Conservation (phyloP, 2,329 filamentous ascomycete genomes). For the Xylariaceae sp. region DNA sequence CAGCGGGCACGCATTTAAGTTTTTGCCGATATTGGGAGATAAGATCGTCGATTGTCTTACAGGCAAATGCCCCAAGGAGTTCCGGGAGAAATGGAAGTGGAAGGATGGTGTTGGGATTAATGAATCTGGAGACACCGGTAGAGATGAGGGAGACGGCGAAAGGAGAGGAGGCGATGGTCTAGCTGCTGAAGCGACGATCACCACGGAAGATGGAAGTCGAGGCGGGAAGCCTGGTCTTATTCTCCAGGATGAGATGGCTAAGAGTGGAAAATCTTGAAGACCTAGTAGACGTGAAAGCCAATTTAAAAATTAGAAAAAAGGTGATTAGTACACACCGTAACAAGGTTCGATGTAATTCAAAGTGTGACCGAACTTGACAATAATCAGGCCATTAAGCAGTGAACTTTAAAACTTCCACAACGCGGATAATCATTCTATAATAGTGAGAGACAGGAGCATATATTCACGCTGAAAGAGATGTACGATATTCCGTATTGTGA, state of each 20-base stretch:
- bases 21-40: slow-evolving; percentile 69
- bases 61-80: slow-evolving; percentile 52
- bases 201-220: slow-evolving; percentile 60
- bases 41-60: slow-evolving; percentile 64
- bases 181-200: slow-evolving; percentile 47
- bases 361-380: too few relatives aligned
- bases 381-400: too few relatives aligned
- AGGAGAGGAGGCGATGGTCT: background rate
- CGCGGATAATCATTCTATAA: too few relatives aligned
- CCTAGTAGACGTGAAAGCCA: background rate
- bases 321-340: background rate
- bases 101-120: slow-evolving; percentile 47
- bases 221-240: slow-evolving; percentile 55
- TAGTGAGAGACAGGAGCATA: too few relatives aligned
- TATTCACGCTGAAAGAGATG: too few relatives aligned
- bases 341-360: too few relatives aligned
- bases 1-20: slow-evolving; percentile 72
- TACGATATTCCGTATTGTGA: slow-evolving; percentile 14
- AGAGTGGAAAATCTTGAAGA: slow-evolving; percentile 5
- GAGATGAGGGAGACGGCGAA: slow-evolving; percentile 52
- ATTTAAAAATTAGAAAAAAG: background rate
- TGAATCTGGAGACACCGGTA: background rate
- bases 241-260: slow-evolving; percentile 44
- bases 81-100: slow-evolving; percentile 67
- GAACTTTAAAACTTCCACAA: too few relatives aligned